Evolutionary conservation across 192 early-diverging fungal genomes (phyloP), one percentile per base, ranked within the genome.

Genomic region (Linnemannia hyalina): DNA sequence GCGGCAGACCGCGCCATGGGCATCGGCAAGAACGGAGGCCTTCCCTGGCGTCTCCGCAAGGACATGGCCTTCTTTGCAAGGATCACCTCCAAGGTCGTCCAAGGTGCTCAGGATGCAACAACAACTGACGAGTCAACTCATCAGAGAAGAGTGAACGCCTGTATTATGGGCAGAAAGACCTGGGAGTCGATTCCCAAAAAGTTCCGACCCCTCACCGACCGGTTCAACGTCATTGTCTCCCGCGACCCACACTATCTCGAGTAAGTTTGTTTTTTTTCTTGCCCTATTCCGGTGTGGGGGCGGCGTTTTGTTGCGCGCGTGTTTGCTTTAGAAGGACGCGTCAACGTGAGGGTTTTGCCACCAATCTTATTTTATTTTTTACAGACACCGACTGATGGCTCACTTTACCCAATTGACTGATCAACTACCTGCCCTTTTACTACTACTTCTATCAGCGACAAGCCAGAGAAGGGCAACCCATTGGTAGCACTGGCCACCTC

Each of bases 111-210:
- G 10, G 49, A 52, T 52, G 49, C 49, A 52, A 41, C 23, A 49
- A 71, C 47, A n/a, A 75, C 23, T 55, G 44, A 26, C 13, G 36
- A 52, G n/a, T 32, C 11, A 1, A 18, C 49, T 26, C 70, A 69
- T 15, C 40, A 47, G 10, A 52, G 16, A 16, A 88, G 88, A 79
- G 60, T 90, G 36, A 99, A 99, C 86, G 95, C 94, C 1, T 95
- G 96, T 60, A 96, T 99, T 80, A 97, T 99, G 96, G 98, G 98
- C 60, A 92, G 97, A 60, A 88, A 89, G 29, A 98, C 97, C 26
- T 99, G 98, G 97, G 96, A 98, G 80, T 96, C 95, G 6, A 96
- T 99, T 65, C 98, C 98, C 5, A 65, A 71, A 9, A 94, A 93
- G 71, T 96, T 94, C 80, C 89, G 95, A 57, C 98, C 98, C 11